Base-by-base conservation (phyloP, 108 stramenopile species). In the Mayamaea pseudoterrestris region DNA sequence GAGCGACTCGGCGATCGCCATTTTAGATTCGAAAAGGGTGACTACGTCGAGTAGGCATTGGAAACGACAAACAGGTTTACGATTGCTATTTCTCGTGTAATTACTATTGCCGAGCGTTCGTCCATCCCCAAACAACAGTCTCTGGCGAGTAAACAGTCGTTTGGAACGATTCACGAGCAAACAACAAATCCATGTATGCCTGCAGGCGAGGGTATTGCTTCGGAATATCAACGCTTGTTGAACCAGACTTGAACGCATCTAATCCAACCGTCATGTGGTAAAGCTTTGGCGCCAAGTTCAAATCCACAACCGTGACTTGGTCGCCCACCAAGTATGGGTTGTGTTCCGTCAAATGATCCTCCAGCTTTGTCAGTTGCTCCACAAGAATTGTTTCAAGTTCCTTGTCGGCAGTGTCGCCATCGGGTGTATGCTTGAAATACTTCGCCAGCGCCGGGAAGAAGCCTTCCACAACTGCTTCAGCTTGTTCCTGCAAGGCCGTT, bases 371-470 rank as follows among this genome's bases (percentile, higher is more conserved):
- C 40, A 89, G 50, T 20, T 50, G 56, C 26, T 28, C 48, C 40
- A 70, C 64, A 21, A 83, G 37, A 26, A 56, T 53, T 1, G 39
- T 54, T 29, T 65, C 59, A 18, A 48, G 47, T 36, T 60, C 74
- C 24, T 30, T 26, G 37, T 69, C 69, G 5, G 50, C 53, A 9
- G 71, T 71, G 44, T 80, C 78, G 11, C 64, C 70, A 45, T 80
- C 76, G 12, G 74, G 65, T 8, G 61, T 64, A 29, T 84, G 71
- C 41, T 78, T 84, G 2, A 78, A 34, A 53, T 77, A 90, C 34
- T 70, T 61, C 0, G 88, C 88, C 49, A 90, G 63, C 4, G 78
- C 75, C 0, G 88, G 88, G 61, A 90, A 83, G 14, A 90, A 71
- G 12, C 77, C 88, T 35, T 73, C 76, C 41, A 70, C 43, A 1